A percentile compares a stretch with the other conserved stretches of the same genome.
Conservation (phyloP, 2,329 filamentous ascomycete genomes). For the Aspergillus aculeatus region DNA sequence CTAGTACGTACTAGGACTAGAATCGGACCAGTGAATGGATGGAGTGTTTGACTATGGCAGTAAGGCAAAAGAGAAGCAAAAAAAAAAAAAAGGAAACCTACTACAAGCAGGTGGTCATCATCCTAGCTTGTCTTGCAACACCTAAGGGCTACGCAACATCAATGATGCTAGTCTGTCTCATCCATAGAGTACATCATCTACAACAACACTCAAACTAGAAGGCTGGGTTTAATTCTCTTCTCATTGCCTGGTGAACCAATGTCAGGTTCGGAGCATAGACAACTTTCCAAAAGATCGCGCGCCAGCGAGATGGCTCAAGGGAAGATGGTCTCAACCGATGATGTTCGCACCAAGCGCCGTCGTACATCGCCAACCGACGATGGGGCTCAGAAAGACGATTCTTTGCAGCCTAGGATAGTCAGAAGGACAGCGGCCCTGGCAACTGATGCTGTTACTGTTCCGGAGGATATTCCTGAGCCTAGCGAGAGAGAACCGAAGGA, state of each 20-base stretch:
- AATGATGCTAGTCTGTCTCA: background rate
- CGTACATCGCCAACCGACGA: conserved; percentile 27
- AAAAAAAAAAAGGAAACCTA: background rate
- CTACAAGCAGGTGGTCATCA: background rate
- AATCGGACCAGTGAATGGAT: background rate
- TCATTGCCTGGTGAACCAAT: conserved; percentile 13
- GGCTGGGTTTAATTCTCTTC: background rate
- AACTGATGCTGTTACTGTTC: background rate
- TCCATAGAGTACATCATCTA: background rate
- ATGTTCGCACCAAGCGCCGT: conserved; percentile 33
- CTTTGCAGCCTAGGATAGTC: background rate
- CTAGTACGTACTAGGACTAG: background rate
- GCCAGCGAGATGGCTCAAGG: conserved; percentile 28
- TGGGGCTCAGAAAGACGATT: conserved; percentile 20
- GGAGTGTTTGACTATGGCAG: background rate
- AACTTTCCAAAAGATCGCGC: conserved; percentile 32
- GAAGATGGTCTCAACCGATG: conserved; percentile 20
- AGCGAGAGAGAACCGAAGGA: conserved; percentile 13
- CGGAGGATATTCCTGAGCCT: background rate
- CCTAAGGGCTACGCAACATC: background rate
- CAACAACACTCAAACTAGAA: background rate
- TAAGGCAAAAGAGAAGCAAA: background rate
- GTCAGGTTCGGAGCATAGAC: conserved; percentile 17
- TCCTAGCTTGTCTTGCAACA: background rate
- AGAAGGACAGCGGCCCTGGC: background rate